phyloP scores from a whole-genome alignment of 169 alveolate genomes.

The Plasmodium berghei region DNA sequence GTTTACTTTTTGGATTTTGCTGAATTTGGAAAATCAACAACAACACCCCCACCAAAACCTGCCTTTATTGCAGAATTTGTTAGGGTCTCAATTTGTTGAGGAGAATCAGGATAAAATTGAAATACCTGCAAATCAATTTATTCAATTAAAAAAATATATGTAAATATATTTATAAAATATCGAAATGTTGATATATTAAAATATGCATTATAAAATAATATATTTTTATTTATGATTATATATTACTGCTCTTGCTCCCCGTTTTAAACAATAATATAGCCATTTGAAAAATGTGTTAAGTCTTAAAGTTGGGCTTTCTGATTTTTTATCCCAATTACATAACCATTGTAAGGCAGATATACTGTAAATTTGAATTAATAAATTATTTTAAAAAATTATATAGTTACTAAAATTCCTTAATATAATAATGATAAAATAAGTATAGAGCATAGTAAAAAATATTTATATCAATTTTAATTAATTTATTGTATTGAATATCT shows the following conservation, averaged over 20 bases:
- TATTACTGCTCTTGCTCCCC: slow-evolving; percentile 92
- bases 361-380: slow-evolving; percentile 55
- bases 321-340: slow-evolving; percentile 93
- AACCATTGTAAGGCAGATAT: slow-evolving; percentile 97
- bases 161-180: neutral
- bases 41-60: slow-evolving; percentile 96
- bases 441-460: too few species aligned
- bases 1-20: slow-evolving; percentile 95
- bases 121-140: slow-evolving; percentile 82
- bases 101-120: slow-evolving; percentile 96
- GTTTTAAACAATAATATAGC: slow-evolving; percentile 87
- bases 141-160: neutral
- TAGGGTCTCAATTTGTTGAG: slow-evolving; percentile 94
- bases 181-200: neutral
- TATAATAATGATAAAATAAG: too few species aligned
- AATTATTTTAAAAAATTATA: neutral
- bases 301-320: slow-evolving; percentile 93
- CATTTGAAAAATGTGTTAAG: slow-evolving; percentile 92
- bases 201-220: neutral
- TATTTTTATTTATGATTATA: neutral
- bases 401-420: too few species aligned
- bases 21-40: slow-evolving; percentile 97
- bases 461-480: too few species aligned
- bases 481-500: too few species aligned
- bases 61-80: slow-evolving; percentile 94